Conservation (phyloP, 345 rosid species). For the Balakata baccata region DNA sequence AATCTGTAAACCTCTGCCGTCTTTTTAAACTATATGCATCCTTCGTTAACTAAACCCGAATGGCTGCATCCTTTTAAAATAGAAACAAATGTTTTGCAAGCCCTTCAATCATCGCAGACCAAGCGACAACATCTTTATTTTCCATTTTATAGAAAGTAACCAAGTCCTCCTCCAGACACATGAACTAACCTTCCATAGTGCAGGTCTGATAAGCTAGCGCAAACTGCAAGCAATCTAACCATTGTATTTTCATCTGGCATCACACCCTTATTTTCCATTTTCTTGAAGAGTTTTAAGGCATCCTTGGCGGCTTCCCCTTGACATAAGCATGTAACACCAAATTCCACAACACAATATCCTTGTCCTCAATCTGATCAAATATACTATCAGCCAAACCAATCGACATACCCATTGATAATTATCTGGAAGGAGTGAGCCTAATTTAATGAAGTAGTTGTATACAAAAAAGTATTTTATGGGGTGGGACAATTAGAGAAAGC, state of each 20-base stretch:
- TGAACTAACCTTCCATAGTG: slow-evolving; percentile 22
- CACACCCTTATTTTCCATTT: slow-evolving; percentile 17
- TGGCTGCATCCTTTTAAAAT: slow-evolving; percentile 28
- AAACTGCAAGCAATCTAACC: slow-evolving; percentile 28
- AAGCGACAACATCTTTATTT: slow-evolving; percentile 24
- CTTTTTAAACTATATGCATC: slow-evolving; percentile 16
- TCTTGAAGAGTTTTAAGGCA: slow-evolving; percentile 27
- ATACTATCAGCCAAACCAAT: slow-evolving; percentile 17
- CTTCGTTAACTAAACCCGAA: slow-evolving; percentile 24
- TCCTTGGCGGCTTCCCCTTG: slow-evolving; percentile 16
- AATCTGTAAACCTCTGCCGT: slow-evolving; percentile 18
- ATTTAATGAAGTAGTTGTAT: slow-evolving; percentile 13
- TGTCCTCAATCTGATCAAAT: slow-evolving; percentile 20
- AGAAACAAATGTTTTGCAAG: slow-evolving; percentile 26
- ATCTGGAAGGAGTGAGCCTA: slow-evolving; percentile 9
- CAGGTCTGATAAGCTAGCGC: slow-evolving; percentile 27
- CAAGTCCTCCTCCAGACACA: slow-evolving; percentile 26
- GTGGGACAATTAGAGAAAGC: slow-evolving; percentile 19
- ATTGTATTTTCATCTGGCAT: slow-evolving; percentile 25
- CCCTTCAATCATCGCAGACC: slow-evolving; percentile 35
- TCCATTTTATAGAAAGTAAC: slow-evolving; percentile 35
- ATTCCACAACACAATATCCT: slow-evolving; percentile 30
- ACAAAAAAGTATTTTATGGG: slow-evolving; percentile 23
- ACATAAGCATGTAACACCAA: slow-evolving; percentile 21
- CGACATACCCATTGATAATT: slow-evolving; percentile 24